Percentiles rank a stretch among this genome's conserved stretches.
Evolutionary conservation across 129 eudicot genomes (phyloP).

Genomic region (Helianthus tuberosus): DNA sequence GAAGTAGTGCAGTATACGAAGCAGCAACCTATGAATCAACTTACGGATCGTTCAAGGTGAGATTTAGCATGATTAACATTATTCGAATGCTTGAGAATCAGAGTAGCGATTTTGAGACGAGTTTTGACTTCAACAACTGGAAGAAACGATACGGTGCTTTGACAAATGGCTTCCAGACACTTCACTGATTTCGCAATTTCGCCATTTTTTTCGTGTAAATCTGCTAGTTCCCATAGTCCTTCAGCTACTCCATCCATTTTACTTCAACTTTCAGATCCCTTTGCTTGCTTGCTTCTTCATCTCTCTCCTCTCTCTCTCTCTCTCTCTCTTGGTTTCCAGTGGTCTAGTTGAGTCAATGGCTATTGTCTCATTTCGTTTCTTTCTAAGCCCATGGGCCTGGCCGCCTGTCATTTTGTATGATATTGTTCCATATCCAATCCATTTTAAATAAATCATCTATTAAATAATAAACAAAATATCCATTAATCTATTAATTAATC

Average conservation of each 20-base stretch:
- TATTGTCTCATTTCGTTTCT: too few relatives aligned
- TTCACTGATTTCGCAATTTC: conserved; percentile 69
- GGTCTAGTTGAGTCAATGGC: too few relatives aligned
- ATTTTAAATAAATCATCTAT: too few relatives aligned
- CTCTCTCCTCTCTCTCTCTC: background rate
- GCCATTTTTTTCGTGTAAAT: conserved; percentile 63
- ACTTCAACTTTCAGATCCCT: conserved; percentile 19
- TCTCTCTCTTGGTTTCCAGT: too few relatives aligned
- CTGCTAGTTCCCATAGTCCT: conserved; percentile 94
- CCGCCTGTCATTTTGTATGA: too few relatives aligned
- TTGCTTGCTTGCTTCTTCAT: conserved; percentile 11
- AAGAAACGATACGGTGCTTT: conserved; percentile 78
- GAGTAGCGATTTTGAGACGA: conserved; percentile 79
- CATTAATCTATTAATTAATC: too few relatives aligned
- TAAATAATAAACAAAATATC: too few relatives aligned
- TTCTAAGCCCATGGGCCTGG: too few relatives aligned
- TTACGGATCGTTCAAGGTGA: conserved; percentile 90
- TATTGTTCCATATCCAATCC: too few relatives aligned
- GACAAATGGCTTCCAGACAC: conserved; percentile 91
- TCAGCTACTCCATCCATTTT: conserved; percentile 89
- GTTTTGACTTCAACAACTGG: conserved; percentile 87
- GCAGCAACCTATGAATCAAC: conserved; percentile 5
- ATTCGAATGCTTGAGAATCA: conserved; percentile 72
- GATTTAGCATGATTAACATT: conserved; percentile 83
- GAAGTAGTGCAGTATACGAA: too few relatives aligned